Conservation (phyloP, 768 basidiomycete genomes). For the Tulasnella sp. region DNA sequence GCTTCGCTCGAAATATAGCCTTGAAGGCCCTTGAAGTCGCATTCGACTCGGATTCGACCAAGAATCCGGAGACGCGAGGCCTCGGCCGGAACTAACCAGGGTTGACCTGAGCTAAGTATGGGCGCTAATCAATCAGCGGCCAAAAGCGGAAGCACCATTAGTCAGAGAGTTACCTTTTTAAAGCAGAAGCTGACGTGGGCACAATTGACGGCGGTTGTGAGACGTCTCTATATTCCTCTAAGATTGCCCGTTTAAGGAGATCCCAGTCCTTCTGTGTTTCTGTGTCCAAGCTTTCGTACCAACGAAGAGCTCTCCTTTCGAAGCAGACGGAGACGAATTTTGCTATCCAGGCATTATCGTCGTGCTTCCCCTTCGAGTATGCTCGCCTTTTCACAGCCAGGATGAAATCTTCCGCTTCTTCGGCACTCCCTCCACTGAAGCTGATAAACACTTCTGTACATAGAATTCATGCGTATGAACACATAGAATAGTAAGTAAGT, state of each 20-base stretch:
- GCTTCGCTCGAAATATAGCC: background rate
- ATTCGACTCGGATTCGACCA: background rate
- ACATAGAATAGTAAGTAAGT: background rate
- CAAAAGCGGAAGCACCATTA: too few relatives aligned
- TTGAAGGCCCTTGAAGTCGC: background rate
- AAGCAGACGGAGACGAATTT: background rate
- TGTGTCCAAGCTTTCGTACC: background rate
- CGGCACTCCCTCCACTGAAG: background rate
- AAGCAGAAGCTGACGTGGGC: background rate
- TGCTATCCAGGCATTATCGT: slow-evolving; percentile 23
- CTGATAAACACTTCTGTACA: background rate
- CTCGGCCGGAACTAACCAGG: too few relatives aligned
- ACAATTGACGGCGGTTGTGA: background rate
- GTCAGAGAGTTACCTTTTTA: background rate
- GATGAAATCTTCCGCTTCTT: background rate
- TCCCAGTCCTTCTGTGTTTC: slow-evolving; percentile 19
- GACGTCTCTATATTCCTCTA: background rate
- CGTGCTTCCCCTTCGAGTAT: background rate
- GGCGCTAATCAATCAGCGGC: too few relatives aligned
- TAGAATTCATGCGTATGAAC: too few relatives aligned
- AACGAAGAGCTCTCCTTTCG: slow-evolving; percentile 3
- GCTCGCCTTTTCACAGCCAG: background rate
- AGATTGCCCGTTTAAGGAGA: background rate
- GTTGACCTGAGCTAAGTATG: too few relatives aligned
- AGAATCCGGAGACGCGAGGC: background rate